A percentile compares a stretch with the other conserved stretches of the same genome.
Conservation (phyloP, 1,284 basidiomycete species). For the Apiotrichum sp. region DNA sequence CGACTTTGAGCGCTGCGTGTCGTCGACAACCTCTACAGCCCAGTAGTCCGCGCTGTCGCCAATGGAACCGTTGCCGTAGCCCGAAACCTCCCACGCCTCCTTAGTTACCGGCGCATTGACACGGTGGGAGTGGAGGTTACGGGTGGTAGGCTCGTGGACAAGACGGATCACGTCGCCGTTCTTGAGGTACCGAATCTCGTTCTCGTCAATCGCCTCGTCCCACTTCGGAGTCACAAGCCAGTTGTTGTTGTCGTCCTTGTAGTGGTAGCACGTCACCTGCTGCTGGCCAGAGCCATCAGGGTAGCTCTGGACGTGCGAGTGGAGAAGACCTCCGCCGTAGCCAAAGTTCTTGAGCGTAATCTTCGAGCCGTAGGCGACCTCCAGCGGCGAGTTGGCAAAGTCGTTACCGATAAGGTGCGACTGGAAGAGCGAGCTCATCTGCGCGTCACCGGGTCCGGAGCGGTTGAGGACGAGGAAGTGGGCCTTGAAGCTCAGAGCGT, state of each 20-base stretch:
- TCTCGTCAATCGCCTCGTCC: slow-evolving; percentile 59
- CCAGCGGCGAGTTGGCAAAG: slow-evolving; percentile 79
- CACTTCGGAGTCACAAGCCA: slow-evolving; percentile 78
- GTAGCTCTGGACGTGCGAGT: slow-evolving; percentile 92
- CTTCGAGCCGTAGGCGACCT: slow-evolving; percentile 84
- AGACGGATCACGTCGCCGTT: slow-evolving; percentile 77
- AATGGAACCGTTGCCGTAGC: slow-evolving; percentile 80
- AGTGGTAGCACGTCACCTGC: slow-evolving; percentile 98
- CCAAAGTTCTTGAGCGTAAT: slow-evolving; percentile 96
- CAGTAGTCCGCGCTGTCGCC: slow-evolving; percentile 89
- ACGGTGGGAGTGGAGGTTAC: slow-evolving; percentile 90
- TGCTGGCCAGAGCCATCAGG: slow-evolving; percentile 91
- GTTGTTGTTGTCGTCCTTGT: slow-evolving; percentile 97
- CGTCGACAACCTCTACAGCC: slow-evolving; percentile 91
- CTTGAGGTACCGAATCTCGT: slow-evolving; percentile 62
- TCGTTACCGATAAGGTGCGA: slow-evolving; percentile 94
- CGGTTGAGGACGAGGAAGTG: slow-evolving; percentile 93
- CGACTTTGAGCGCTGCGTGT: slow-evolving; percentile 61
- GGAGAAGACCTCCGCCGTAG: slow-evolving; percentile 91
- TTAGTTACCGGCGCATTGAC: slow-evolving; percentile 85
- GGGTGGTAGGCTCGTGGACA: slow-evolving; percentile 69
- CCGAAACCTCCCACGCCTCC: slow-evolving; percentile 83
- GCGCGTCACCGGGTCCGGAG: slow-evolving; percentile 90
- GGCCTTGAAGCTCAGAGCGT: slow-evolving; percentile 90
- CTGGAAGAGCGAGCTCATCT: slow-evolving; percentile 98